Evolutionary conservation across 2,329 filamentous ascomycete genomes (phyloP).

Genomic region (Graphium sp.): DNA sequence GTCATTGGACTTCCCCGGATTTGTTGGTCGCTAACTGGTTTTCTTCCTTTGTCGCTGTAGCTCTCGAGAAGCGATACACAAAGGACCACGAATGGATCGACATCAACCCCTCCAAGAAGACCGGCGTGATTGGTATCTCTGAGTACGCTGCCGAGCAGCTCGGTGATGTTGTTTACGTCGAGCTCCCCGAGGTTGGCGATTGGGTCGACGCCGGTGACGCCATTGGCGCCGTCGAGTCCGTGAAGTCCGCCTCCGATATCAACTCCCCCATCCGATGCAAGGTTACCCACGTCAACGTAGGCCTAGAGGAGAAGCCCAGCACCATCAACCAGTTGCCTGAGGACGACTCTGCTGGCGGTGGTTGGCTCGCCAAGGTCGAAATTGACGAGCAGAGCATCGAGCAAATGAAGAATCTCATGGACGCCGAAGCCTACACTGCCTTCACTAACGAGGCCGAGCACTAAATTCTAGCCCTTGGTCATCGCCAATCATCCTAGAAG

Average conservation of each 20-base stretch:
- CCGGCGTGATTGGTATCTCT: slow-evolving; percentile 71
- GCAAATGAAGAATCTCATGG: slow-evolving; percentile 66
- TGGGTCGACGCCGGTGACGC: slow-evolving; percentile 62
- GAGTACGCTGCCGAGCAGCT: slow-evolving; percentile 82
- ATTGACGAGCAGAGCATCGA: slow-evolving; percentile 46
- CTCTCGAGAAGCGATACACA: slow-evolving; percentile 68
- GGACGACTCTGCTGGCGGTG: slow-evolving; percentile 54
- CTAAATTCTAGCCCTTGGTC: slow-evolving; percentile 10
- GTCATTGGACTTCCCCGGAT: too few species aligned
- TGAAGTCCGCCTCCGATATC: slow-evolving; percentile 97
- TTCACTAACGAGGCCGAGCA: slow-evolving; percentile 40
- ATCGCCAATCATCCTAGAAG: too few species aligned
- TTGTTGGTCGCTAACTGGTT: too few species aligned
- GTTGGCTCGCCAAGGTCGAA: slow-evolving; percentile 85
- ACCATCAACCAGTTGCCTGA: slow-evolving; percentile 86
- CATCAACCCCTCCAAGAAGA: slow-evolving; percentile 64
- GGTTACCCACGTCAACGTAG: slow-evolving; percentile 55
- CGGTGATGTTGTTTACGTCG: slow-evolving; percentile 93
- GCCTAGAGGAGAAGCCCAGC: slow-evolving; percentile 69
- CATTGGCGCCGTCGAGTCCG: slow-evolving; percentile 90
- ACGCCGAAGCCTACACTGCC: slow-evolving; percentile 56
- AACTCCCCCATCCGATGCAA: slow-evolving; percentile 71
- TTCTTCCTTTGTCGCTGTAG: slow-evolving; percentile 25
- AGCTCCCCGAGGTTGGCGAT: slow-evolving; percentile 61
- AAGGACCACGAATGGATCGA: slow-evolving; percentile 98